Conservation (phyloP, 495 filamentous ascomycete species). For the Mytilinidion resinicola region DNA sequence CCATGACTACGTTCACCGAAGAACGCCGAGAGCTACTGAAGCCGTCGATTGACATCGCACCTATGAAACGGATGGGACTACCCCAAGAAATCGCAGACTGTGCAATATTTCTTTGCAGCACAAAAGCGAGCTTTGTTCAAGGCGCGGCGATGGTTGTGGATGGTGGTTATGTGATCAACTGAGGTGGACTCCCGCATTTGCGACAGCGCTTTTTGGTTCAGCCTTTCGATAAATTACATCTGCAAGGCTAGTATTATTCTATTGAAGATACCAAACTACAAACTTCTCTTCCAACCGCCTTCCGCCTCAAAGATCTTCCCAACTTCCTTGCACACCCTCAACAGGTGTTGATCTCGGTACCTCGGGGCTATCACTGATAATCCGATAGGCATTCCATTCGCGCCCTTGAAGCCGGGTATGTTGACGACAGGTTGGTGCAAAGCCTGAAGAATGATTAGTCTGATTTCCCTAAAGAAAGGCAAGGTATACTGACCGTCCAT, state of each 20-base stretch:
- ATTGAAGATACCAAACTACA: constrained; percentile 1
- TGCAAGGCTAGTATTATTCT: too few species aligned
- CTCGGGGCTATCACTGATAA: constrained; percentile 42
- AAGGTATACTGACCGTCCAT: constrained; percentile 18
- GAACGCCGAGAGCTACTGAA: constrained; percentile 23
- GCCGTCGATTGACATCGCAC: constrained; percentile 32
- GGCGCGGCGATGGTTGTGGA: constrained; percentile 29
- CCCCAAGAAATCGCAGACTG: constrained; percentile 38
- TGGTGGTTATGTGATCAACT: constrained; percentile 25
- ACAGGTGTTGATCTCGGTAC: constrained; percentile 43
- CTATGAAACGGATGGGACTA: constrained; percentile 31
- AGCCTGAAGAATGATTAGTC: too few species aligned
- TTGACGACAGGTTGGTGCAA: constrained; percentile 46
- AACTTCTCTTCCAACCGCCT: constrained; percentile 36
- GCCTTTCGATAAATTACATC: too few species aligned
- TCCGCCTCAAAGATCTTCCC: constrained; percentile 40
- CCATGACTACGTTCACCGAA: constrained; percentile 21
- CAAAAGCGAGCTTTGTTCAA: constrained; percentile 40
- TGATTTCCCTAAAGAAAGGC: too few species aligned
- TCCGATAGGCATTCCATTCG: constrained; percentile 46
- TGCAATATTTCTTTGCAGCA: constrained; percentile 34
- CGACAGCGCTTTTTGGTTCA: too few species aligned
- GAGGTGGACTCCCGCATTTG: neutral
- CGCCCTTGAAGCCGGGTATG: constrained; percentile 45
- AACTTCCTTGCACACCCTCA: constrained; percentile 39